Percentiles rank a stretch among this genome's conserved stretches.
These are phyloP conservation scores for Mikania micrantha DNA, from an alignment of 129 eudicot species.

Conservation along the genomic window DNA sequence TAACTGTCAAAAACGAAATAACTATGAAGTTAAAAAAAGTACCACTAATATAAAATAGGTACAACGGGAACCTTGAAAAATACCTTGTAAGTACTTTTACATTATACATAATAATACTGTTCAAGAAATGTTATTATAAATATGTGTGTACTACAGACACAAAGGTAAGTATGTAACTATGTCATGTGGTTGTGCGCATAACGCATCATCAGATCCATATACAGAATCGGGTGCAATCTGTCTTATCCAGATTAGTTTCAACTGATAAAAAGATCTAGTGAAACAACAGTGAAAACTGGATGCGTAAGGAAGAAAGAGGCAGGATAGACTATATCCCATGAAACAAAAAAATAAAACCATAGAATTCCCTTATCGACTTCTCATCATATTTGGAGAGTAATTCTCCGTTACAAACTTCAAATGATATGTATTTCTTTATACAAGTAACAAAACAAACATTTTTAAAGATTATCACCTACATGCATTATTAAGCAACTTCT, in stretches of 20 bases:
- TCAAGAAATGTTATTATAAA: neutral
- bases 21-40: conserved; percentile 1
- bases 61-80: neutral
- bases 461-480: neutral
- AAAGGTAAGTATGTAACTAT: too few relatives aligned
- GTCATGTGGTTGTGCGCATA: too few relatives aligned
- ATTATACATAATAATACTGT: neutral
- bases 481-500: neutral
- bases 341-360: neutral
- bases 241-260: neutral
- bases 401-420: neutral
- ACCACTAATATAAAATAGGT: neutral
- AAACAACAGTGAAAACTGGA: neutral
- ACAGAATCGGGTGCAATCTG: too few relatives aligned
- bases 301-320: neutral
- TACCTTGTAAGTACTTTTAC: neutral
- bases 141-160: neutral
- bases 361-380: neutral
- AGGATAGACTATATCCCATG: neutral
- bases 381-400: neutral
- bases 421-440: neutral
- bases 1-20: conserved; percentile 37
- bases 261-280: neutral
- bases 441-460: neutral
- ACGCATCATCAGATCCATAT: too few relatives aligned